phyloP scores from a whole-genome alignment of 306 rosid genomes.

The Vigna nakashimae region DNA sequence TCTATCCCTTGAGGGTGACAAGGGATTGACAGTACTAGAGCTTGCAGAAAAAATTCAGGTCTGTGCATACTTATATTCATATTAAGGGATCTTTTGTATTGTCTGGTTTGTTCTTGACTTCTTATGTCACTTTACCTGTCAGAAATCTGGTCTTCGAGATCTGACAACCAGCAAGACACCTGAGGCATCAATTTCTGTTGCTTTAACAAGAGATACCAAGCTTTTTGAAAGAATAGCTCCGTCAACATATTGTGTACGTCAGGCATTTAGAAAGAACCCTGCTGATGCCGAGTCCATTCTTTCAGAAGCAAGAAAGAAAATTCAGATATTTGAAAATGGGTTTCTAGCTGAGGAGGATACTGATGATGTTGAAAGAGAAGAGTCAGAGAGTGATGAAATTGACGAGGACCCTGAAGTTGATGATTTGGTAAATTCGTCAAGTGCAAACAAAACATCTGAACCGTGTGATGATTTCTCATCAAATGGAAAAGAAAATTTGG shows the following conservation, averaged over 20 bases:
- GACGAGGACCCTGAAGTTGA: conserved; percentile 97
- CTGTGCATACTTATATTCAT: conserved; percentile 1
- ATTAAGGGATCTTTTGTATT: conserved; percentile 18
- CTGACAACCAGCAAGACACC: conserved; percentile 97
- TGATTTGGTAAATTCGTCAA: conserved; percentile 63
- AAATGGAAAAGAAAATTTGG: conserved; percentile 65
- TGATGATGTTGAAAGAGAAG: conserved; percentile 92
- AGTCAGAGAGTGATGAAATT: conserved; percentile 91
- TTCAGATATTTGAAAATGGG: conserved; percentile 94
- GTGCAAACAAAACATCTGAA: conserved; percentile 57
- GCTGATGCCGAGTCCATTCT: conserved; percentile 89
- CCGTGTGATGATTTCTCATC: conserved; percentile 55
- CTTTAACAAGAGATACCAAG: conserved; percentile 96
- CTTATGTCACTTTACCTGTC: conserved; percentile 14
- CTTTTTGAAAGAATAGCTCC: conserved; percentile 99
- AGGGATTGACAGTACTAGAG: conserved; percentile 87
- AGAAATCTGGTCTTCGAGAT: conserved; percentile 99
- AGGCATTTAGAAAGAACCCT: conserved; percentile 93
- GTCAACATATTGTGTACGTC: conserved; percentile 91
- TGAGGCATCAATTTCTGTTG: conserved; percentile 98
- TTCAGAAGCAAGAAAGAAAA: conserved; percentile 89
- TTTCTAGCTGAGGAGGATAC: conserved; percentile 86
- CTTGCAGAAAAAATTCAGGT: conserved; percentile 99
- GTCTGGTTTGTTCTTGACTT: conserved; percentile 31
- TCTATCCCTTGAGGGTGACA: conserved; percentile 87